Evolutionary conservation across 352 stramenopile species (phyloP).

Genomic region (Globisporangium nunn): DNA sequence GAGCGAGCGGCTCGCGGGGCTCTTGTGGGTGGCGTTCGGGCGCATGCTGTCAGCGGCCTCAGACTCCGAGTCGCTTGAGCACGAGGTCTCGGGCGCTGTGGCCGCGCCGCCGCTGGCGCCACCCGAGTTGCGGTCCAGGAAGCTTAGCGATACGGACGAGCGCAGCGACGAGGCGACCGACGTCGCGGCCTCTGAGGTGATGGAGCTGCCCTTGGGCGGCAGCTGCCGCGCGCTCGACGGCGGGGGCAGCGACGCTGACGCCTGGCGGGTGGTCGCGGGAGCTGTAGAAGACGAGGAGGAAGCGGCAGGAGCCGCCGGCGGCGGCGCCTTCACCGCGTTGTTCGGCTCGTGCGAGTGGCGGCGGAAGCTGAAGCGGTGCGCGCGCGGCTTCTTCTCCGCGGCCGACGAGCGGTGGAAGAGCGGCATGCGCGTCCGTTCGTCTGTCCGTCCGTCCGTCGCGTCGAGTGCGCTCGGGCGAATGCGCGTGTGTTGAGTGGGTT

Average conservation of each 20-base stretch:
- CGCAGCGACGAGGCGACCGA: constrained; percentile 46
- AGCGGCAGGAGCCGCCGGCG: neutral
- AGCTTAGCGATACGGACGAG: constrained; percentile 40
- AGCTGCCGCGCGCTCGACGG: constrained; percentile 3
- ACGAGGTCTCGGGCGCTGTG: constrained; percentile 7
- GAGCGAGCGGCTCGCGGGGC: constrained; percentile 4
- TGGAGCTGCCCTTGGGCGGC: constrained; percentile 11
- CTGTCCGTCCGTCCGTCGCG: too few species aligned
- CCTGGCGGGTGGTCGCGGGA: neutral
- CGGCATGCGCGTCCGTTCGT: constrained; percentile 27
- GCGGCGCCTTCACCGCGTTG: constrained; percentile 5
- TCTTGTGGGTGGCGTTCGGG: neutral
- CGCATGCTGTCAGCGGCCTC: constrained; percentile 1
- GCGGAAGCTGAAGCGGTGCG: constrained; percentile 59
- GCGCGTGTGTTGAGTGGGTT: neutral
- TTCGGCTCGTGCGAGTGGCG: constrained; percentile 37
- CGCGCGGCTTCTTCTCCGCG: constrained; percentile 43
- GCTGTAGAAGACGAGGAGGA: neutral
- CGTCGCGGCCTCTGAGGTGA: constrained; percentile 19
- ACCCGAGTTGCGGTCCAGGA: constrained; percentile 33
- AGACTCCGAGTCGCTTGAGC: constrained; percentile 13
- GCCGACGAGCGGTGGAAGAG: constrained; percentile 45
- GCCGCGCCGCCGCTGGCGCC: constrained; percentile 18
- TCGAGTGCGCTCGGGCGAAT: neutral
- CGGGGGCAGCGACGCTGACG: neutral